A percentile compares a stretch with the other conserved stretches of the same genome.
phyloP scores from a whole-genome alignment of 2,329 filamentous ascomycete genomes.

The Knufia fluminis region DNA sequence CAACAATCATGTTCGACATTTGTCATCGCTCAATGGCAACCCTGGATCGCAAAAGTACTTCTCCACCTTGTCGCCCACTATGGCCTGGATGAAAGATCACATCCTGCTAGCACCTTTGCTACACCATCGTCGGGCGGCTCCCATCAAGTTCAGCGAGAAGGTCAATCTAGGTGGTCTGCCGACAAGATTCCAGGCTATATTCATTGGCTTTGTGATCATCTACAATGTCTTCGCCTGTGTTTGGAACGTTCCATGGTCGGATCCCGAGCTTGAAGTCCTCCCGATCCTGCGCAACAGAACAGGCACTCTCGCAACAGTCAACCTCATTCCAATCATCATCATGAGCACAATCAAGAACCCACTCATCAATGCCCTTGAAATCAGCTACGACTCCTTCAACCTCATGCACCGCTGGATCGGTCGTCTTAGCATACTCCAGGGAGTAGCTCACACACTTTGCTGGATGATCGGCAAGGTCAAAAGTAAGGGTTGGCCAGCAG shows the following conservation, averaged over 20 bases:
- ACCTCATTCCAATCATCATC: slow-evolving; percentile 35
- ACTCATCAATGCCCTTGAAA: slow-evolving; percentile 33
- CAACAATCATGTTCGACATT: slow-evolving; percentile 59
- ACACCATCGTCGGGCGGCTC: slow-evolving; percentile 35
- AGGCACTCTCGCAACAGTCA: slow-evolving; percentile 34
- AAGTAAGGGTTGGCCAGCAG: slow-evolving; percentile 29
- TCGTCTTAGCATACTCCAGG: slow-evolving; percentile 59
- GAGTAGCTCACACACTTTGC: slow-evolving; percentile 59
- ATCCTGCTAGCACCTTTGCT: slow-evolving; percentile 45
- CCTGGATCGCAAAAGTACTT: slow-evolving; percentile 63
- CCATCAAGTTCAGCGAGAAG: slow-evolving; percentile 35
- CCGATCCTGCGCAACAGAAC: slow-evolving; percentile 35
- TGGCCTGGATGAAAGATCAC: slow-evolving; percentile 59
- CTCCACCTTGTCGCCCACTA: slow-evolving; percentile 47
- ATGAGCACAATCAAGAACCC: slow-evolving; percentile 37
- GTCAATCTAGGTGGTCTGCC: slow-evolving; percentile 39
- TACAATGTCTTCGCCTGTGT: slow-evolving; percentile 45
- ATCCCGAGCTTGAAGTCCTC: slow-evolving; percentile 27
- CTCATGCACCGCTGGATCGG: slow-evolving; percentile 72
- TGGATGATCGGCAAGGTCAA: slow-evolving; percentile 65
- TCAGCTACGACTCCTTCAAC: slow-evolving; percentile 38
- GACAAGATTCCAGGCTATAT: slow-evolving; percentile 37
- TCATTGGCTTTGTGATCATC: slow-evolving; percentile 32
- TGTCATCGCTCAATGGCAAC: slow-evolving; percentile 69
- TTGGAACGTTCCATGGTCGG: slow-evolving; percentile 34